Base-by-base conservation (phyloP, 75 land plant genomes). In the Isoetes taiwanensis region DNA sequence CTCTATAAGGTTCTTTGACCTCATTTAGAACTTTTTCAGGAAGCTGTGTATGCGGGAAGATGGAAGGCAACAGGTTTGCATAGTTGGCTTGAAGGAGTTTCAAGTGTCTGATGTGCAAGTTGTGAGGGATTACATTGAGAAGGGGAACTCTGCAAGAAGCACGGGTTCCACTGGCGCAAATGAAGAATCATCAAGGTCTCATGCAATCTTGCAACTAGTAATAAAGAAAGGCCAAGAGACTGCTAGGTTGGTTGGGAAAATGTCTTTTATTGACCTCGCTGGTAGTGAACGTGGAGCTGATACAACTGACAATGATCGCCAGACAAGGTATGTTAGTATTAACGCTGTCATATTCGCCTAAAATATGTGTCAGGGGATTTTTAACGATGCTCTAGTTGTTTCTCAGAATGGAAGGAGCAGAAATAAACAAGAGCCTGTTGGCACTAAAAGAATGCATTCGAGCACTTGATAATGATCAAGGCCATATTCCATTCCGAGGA, bases 281-380 rank as follows among this genome's bases (percentile, higher is more conserved):
- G 99, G 99, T 30, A 94, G 99, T 75, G 99, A 94, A 61, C 88
- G 99, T 61, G 99, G 99, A 32, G 99, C 99, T 43, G 99, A 94
- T 54, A 94, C 99, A 26, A 94, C 99, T 40, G 99, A 94, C 55
- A 94, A 94, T 78, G 99, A 94, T 61, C 80, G 99, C 8, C 99
- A 88, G 57, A 94, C 99, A 33, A 67, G 99, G 99, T 88, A 57
- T 27, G 54, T 2, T n/a, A n/a, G n/a, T n/a, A n/a, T n/a, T n/a
- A n/a, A n/a, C n/a, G n/a, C n/a, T n/a, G n/a, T n/a, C n/a, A n/a
- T n/a, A n/a, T n/a, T n/a, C n/a, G n/a, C n/a, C n/a, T n/a, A n/a
- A n/a, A n/a, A n/a, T n/a, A n/a, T n/a, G n/a, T n/a, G n/a, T n/a
- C n/a, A n/a, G n/a, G n/a, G n/a, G n/a, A n/a, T 43, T 43, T 33